phyloP scores from a whole-genome alignment of 106 monocot species.

The Agapanthus africanus region DNA sequence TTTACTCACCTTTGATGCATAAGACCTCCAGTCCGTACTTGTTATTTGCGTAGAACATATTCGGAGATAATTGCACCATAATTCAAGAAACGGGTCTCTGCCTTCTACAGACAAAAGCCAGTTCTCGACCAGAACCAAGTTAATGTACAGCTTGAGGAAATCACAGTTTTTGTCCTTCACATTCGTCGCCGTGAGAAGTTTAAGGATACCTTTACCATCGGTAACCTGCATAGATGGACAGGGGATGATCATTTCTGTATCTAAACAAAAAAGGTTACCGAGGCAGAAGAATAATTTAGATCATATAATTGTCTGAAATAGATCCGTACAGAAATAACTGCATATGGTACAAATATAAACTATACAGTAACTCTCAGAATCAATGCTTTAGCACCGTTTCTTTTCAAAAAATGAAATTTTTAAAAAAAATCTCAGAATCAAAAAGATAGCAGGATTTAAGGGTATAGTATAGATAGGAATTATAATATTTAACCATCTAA shows the following conservation, averaged over 20 bases:
- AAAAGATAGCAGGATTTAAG: too few species aligned
- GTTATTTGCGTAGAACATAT: conserved; percentile 69
- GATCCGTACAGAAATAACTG: background rate
- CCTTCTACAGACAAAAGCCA: conserved; percentile 48
- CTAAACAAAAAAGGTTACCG: background rate
- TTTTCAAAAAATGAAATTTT: background rate
- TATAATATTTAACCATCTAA: too few species aligned
- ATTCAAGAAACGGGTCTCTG: conserved; percentile 24
- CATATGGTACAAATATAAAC: too few species aligned
- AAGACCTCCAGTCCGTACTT: conserved; percentile 77
- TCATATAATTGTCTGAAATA: background rate
- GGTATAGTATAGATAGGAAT: too few species aligned
- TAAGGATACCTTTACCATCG: conserved; percentile 38
- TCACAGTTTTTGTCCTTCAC: conserved; percentile 72
- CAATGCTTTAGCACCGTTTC: too few species aligned
- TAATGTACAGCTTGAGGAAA: conserved; percentile 59
- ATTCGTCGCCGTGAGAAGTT: conserved; percentile 35
- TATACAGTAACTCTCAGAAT: too few species aligned
- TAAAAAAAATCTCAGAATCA: too few species aligned
- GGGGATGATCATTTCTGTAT: background rate
- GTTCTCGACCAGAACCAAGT: conserved; percentile 55
- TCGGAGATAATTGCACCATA: conserved; percentile 65
- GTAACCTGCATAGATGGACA: conserved; percentile 30
- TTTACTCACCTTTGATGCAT: conserved; percentile 73
- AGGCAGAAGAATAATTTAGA: background rate